Percentiles rank a stretch among this genome's conserved stretches.
These are phyloP conservation scores for Bathelium albidoporum DNA, from an alignment of 495 filamentous ascomycete species.

Conservation along the genomic window DNA sequence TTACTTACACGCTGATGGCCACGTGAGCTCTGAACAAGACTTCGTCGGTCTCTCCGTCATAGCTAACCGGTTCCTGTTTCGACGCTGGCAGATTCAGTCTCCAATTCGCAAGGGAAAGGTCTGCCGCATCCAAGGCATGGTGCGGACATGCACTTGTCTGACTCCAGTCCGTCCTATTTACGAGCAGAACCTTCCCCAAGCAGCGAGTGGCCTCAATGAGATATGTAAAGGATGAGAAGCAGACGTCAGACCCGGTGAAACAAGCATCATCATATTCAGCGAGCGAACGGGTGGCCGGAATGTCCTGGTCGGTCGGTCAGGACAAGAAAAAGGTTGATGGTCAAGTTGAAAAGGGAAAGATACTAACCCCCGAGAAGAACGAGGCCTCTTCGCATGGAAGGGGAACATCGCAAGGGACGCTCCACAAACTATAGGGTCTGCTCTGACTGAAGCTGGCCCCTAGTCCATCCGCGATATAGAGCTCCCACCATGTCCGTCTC, in stretches of 20 bases:
- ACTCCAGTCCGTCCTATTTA: slow-evolving; percentile 18
- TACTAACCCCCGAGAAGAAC: slow-evolving; percentile 35
- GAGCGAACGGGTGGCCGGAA: slow-evolving; percentile 50
- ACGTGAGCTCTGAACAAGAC: slow-evolving; percentile 89
- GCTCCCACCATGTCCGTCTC: slow-evolving; percentile 85
- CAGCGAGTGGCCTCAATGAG: slow-evolving; percentile 53
- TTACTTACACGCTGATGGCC: slow-evolving; percentile 52
- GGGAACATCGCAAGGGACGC: slow-evolving; percentile 28
- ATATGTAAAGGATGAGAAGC: slow-evolving; percentile 72
- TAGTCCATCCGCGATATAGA: slow-evolving; percentile 64
- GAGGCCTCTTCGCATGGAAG: slow-evolving; percentile 72
- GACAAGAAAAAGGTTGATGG: neutral
- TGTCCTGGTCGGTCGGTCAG: slow-evolving; percentile 35
- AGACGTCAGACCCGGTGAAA: slow-evolving; percentile 49
- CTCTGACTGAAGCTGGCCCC: slow-evolving; percentile 35
- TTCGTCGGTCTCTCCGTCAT: slow-evolving; percentile 65
- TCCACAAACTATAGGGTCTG: slow-evolving; percentile 29
- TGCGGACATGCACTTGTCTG: slow-evolving; percentile 2
- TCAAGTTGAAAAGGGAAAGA: slow-evolving; percentile 10
- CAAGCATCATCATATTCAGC: slow-evolving; percentile 62
- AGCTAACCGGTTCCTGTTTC: slow-evolving; percentile 61
- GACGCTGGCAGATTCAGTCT: slow-evolving; percentile 63
- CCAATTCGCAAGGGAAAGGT: slow-evolving; percentile 74
- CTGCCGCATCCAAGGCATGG: slow-evolving; percentile 42
- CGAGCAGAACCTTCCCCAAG: slow-evolving; percentile 60